A percentile compares a stretch with the other conserved stretches of the same genome.
Evolutionary conservation across 2,329 filamentous ascomycete genomes (phyloP).

Genomic region (Orbilia oligospora): DNA sequence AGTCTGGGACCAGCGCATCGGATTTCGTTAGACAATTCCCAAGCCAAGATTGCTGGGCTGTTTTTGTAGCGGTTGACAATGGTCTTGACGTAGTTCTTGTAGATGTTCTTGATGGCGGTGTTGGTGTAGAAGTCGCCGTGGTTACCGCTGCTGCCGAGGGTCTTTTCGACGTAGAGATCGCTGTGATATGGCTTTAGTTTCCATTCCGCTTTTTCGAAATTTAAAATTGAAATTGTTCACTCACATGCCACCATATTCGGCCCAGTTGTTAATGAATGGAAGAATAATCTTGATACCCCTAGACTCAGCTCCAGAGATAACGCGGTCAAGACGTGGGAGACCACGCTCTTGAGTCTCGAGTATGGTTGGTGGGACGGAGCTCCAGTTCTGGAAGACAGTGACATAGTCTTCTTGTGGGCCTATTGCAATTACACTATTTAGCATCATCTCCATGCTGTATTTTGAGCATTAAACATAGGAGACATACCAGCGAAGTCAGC

Average conservation of each 20-base stretch:
- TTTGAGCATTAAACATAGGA: neutral
- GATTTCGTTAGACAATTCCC: constrained; percentile 78
- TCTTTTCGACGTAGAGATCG: constrained; percentile 63
- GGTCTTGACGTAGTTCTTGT: constrained; percentile 75
- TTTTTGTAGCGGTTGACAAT: constrained; percentile 74
- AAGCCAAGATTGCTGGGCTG: constrained; percentile 75
- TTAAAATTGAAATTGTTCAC: constrained; percentile 64
- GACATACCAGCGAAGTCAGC: constrained; percentile 69
- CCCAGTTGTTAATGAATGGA: constrained; percentile 79
- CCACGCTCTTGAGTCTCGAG: constrained; percentile 64
- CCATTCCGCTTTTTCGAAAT: neutral
- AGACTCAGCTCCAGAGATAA: constrained; percentile 74
- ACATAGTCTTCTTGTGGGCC: constrained; percentile 58
- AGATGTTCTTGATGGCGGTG: constrained; percentile 72
- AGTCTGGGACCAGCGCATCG: constrained; percentile 70
- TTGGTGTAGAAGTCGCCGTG: constrained; percentile 75
- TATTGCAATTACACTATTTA: neutral
- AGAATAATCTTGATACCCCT: constrained; percentile 76
- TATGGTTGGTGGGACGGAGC: constrained; percentile 52
- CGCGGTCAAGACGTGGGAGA: constrained; percentile 76
- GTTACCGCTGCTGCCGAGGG: constrained; percentile 70
- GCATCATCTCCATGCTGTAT: constrained; percentile 20
- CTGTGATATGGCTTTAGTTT: constrained; percentile 7
- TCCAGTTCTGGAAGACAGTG: constrained; percentile 59
- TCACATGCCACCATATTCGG: constrained; percentile 77